phyloP scores from a whole-genome alignment of 2,329 filamentous ascomycete species.

The Aspergillus sp. region DNA sequence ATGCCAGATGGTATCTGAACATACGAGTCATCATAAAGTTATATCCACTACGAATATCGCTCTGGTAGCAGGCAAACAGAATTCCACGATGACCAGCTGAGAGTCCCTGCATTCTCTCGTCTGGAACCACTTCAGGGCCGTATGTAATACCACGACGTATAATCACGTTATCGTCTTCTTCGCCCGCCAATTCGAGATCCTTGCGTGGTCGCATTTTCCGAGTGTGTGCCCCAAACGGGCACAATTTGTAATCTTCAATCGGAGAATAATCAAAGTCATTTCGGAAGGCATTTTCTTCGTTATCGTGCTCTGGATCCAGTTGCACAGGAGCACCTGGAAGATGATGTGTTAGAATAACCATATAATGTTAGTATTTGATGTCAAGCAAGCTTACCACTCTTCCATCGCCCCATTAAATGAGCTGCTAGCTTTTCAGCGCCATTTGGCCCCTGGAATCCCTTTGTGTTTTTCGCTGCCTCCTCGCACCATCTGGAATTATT shows the following conservation, averaged over 20 bases:
- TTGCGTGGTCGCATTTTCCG: slow-evolving; percentile 2
- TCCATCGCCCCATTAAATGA: slow-evolving; percentile 5
- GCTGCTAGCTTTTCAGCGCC: slow-evolving; percentile 4
- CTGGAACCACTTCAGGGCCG: not conserved
- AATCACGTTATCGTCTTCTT: not conserved
- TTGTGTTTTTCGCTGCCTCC: too few relatives aligned
- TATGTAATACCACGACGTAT: slow-evolving; percentile 5
- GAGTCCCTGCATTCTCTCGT: not conserved
- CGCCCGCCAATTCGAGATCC: not conserved
- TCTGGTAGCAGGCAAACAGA: not conserved
- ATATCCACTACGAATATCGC: not conserved
- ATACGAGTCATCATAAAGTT: not conserved
- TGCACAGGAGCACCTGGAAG: slow-evolving; percentile 3
- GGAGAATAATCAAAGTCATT: slow-evolving; percentile 2
- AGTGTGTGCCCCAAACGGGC: slow-evolving; percentile 5
- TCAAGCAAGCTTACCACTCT: slow-evolving; percentile 3
- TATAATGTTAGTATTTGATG: too few relatives aligned
- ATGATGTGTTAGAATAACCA: too few relatives aligned
- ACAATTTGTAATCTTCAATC: not conserved
- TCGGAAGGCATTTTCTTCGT: not conserved
- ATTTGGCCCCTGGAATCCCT: too few relatives aligned
- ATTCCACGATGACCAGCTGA: not conserved
- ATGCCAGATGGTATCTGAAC: too few relatives aligned
- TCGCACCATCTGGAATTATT: too few relatives aligned
- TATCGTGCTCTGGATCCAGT: not conserved